Base-by-base conservation (phyloP, 208 protist species). In the Herpetomonas samuelpessoai region DNA sequence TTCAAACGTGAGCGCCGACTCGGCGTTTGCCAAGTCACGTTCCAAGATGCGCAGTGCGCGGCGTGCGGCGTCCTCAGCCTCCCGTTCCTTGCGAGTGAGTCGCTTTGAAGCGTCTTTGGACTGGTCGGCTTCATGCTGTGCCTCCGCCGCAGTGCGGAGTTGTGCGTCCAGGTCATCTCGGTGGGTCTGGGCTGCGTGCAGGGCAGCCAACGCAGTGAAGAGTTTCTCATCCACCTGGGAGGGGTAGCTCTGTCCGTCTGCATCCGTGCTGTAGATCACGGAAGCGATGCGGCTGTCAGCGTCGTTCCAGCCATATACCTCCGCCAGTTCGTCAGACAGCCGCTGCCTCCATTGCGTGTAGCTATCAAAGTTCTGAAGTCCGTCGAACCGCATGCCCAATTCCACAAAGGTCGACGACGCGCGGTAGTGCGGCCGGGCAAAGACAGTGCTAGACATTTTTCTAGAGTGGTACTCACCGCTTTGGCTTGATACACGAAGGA, bases 391-490 rank as follows among this genome's bases (percentile, higher is more conserved):
- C 30, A 88, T 66, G 0, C 54, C 65, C 24, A 90, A 77, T 9
- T 89, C 79, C 0, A 83, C 77, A 39, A 74, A 50, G 18, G 62
- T 53, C 10, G 68, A 31, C 24, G 59, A 86, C 24, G 74, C 68
- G 24, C 59, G 59, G 2, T 76, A 26, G 50, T 93, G 82, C 0
- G 86, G 86, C 22, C 82, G 76, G 22, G 75, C 65, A 65, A 93
- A 88, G 12, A 86, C 26, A n/a, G 57, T 49, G 71, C 85, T 85
- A n/a, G n/a, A n/a, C n/a, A n/a, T n/a, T n/a, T n/a, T n/a, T n/a
- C n/a, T n/a, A n/a, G n/a, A n/a, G n/a, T n/a, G n/a, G n/a, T n/a
- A n/a, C n/a, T n/a, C n/a, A n/a, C n/a, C n/a, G n/a, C n/a, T n/a
- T n/a, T n/a, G n/a, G n/a, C n/a, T n/a, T n/a, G n/a, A n/a, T n/a